These are phyloP conservation scores for Glomus cerebriforme DNA, from an alignment of 192 early-diverging fungal species.

Conservation along the genomic window DNA sequence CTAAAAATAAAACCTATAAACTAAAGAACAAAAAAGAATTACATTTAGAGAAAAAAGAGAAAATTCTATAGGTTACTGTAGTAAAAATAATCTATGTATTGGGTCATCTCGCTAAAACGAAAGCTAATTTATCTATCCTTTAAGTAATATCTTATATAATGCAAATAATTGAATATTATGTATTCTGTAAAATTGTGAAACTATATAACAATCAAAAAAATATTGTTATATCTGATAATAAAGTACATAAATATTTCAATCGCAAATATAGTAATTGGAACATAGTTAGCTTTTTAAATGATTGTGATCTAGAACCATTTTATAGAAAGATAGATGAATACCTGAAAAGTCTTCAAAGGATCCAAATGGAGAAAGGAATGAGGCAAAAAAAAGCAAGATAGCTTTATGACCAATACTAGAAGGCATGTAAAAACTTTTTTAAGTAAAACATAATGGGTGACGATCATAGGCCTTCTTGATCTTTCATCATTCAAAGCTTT, in stretches of 20 bases:
- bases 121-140: too few species aligned
- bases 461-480: slow-evolving; percentile 11
- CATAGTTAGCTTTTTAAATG: slow-evolving; percentile 14
- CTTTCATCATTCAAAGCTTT: slow-evolving; percentile 28
- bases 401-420: slow-evolving; percentile 21
- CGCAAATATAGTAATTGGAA: slow-evolving; percentile 12
- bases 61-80: too few species aligned
- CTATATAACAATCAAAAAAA: too few species aligned
- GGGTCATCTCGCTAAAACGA: too few species aligned
- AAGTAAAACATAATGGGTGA: slow-evolving; percentile 8
- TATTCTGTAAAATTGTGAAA: too few species aligned
- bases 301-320: slow-evolving; percentile 9
- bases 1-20: too few species aligned
- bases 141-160: too few species aligned
- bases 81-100: too few species aligned
- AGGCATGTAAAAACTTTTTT: slow-evolving; percentile 31
- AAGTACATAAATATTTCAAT: slow-evolving; percentile 24
- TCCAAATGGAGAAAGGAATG: slow-evolving; percentile 24
- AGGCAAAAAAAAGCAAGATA: slow-evolving; percentile 29
- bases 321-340: slow-evolving; percentile 27
- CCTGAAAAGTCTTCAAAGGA: slow-evolving; percentile 26
- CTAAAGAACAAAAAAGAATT: too few species aligned
- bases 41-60: too few species aligned
- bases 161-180: too few species aligned
- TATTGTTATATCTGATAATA: neutral